Evolutionary conservation across 768 basidiomycete genomes (phyloP).

Genomic region (Pisolithus albus): DNA sequence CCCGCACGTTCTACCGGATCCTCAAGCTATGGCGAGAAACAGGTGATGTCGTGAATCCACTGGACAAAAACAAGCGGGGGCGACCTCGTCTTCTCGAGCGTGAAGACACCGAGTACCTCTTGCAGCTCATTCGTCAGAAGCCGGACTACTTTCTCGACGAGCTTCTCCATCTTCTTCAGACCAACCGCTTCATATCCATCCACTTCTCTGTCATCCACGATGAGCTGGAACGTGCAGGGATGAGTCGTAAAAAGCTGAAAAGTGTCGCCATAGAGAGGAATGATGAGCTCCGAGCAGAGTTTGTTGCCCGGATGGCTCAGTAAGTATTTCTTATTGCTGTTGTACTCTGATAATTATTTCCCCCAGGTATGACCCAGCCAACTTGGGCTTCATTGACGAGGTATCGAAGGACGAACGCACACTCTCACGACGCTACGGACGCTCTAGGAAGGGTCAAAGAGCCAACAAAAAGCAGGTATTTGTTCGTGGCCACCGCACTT

Average conservation of each 20-base stretch:
- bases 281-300: not conserved
- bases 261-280: not conserved
- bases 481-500: slow-evolving; percentile 12
- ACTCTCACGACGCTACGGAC: slow-evolving; percentile 16
- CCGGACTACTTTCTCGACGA: slow-evolving; percentile 20
- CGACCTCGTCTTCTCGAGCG: not conserved
- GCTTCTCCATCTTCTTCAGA: slow-evolving; percentile 5
- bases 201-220: slow-evolving; percentile 28
- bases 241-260: slow-evolving; percentile 18
- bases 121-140: slow-evolving; percentile 12
- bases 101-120: slow-evolving; percentile 11
- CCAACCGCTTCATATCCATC: slow-evolving; percentile 24
- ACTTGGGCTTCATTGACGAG: slow-evolving; percentile 20
- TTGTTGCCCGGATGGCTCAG: slow-evolving; percentile 5
- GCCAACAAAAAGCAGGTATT: not conserved
- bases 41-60: too few species aligned
- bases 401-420: slow-evolving; percentile 24
- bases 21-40: too few species aligned
- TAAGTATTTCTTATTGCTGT: not conserved
- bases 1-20: too few species aligned
- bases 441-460: slow-evolving; percentile 7
- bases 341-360: too few species aligned
- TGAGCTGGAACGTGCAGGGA: slow-evolving; percentile 20
- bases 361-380: slow-evolving; percentile 6
- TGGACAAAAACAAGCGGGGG: too few species aligned